A percentile compares a stretch with the other conserved stretches of the same genome.
These are phyloP conservation scores for Helotiales sp. DNA, from an alignment of 2,329 filamentous ascomycete genomes.

Conservation along the genomic window DNA sequence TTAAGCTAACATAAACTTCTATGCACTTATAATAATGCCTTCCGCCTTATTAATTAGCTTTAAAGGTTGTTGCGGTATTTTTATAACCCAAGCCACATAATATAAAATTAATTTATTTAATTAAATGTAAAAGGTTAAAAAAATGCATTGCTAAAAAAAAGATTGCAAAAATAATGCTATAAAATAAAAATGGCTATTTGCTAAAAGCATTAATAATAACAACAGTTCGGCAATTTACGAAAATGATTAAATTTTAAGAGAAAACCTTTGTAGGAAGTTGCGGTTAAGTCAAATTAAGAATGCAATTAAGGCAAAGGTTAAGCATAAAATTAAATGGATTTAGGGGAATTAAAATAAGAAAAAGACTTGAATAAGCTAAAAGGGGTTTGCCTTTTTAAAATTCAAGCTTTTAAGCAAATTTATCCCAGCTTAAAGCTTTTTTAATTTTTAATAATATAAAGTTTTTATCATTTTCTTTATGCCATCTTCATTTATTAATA, in stretches of 20 bases:
- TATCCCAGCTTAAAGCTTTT: too few relatives aligned
- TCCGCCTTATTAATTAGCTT: not conserved
- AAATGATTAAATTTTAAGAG: not conserved
- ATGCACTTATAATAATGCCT: not conserved
- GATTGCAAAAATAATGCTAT: not conserved
- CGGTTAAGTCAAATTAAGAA: too few relatives aligned
- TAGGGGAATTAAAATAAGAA: too few relatives aligned
- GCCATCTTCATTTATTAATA: too few relatives aligned
- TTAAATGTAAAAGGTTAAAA: not conserved
- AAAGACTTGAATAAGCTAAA: too few relatives aligned
- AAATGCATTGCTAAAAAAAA: too few relatives aligned
- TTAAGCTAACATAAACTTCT: not conserved
- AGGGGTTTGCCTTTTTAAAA: too few relatives aligned
- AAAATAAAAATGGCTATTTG: not conserved
- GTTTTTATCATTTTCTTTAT: too few relatives aligned
- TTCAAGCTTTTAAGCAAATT: too few relatives aligned
- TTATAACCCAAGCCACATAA: not conserved
- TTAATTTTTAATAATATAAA: too few relatives aligned
- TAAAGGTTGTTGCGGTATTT: not conserved
- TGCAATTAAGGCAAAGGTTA: not conserved
- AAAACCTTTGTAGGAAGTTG: not conserved
- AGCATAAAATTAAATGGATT: too few relatives aligned
- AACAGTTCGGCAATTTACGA: not conserved
- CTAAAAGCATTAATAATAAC: not conserved
- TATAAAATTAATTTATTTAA: not conserved